phyloP scores from a whole-genome alignment of 2,329 filamentous ascomycete genomes.

The Coniella vitis region DNA sequence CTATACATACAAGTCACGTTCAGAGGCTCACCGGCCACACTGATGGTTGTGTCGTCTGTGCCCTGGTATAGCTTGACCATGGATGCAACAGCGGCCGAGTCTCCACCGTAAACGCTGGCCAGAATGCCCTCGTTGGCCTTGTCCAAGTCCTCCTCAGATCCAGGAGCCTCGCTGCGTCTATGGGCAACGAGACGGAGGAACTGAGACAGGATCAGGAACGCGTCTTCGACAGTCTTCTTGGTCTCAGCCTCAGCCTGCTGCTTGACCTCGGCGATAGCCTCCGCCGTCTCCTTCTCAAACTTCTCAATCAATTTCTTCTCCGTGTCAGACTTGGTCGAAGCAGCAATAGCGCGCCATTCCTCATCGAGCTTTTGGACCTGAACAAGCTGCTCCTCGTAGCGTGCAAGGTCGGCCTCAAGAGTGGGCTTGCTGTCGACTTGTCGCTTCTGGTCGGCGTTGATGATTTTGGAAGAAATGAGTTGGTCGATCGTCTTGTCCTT shows the following conservation, averaged over 20 bases:
- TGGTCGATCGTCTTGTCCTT: constrained; percentile 66
- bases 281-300: constrained; percentile 47
- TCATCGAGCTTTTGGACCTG: constrained; percentile 71
- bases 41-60: constrained; percentile 57
- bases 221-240: constrained; percentile 52
- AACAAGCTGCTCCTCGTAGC: constrained; percentile 66
- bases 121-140: constrained; percentile 76
- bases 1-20: constrained; percentile 63
- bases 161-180: constrained; percentile 62
- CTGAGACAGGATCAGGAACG: constrained; percentile 65
- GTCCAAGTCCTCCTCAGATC: constrained; percentile 62
- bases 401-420: constrained; percentile 60
- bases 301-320: constrained; percentile 50
- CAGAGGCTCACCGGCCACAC: constrained; percentile 57
- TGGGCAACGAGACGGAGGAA: constrained; percentile 76
- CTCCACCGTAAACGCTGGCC: constrained; percentile 71
- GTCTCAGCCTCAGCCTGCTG: constrained; percentile 48
- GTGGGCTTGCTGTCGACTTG: constrained; percentile 71
- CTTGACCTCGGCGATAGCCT: constrained; percentile 46
- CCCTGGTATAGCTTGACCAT: constrained; percentile 74
- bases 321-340: constrained; percentile 51
- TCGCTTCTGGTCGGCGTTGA: constrained; percentile 75
- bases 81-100: constrained; percentile 64
- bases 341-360: constrained; percentile 58
- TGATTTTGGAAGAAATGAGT: constrained; percentile 62